Conservation (phyloP, 2,329 filamentous ascomycete genomes). For the Seiridium cupressi region DNA sequence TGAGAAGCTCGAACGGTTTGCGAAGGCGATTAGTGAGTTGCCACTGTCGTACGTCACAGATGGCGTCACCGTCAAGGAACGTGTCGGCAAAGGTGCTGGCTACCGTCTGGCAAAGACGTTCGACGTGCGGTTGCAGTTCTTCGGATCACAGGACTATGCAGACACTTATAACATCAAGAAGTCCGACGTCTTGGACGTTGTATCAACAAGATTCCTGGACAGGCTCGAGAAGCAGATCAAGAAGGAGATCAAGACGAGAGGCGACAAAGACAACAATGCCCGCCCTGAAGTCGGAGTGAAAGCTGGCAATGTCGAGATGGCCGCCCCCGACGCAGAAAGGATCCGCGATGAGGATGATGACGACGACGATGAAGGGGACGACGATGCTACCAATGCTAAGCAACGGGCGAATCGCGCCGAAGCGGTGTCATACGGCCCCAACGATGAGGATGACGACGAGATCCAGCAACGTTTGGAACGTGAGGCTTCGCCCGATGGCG, state of each 20-base stretch:
- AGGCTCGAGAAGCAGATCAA: slow-evolving; percentile 68
- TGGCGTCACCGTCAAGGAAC: slow-evolving; percentile 76
- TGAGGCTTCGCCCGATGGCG: slow-evolving; percentile 55
- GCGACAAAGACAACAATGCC: slow-evolving; percentile 62
- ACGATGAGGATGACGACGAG: slow-evolving; percentile 85
- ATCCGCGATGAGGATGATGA: slow-evolving; percentile 51
- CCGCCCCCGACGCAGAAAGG: slow-evolving; percentile 32
- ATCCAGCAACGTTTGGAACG: slow-evolving; percentile 64
- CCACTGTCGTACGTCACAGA: slow-evolving; percentile 83
- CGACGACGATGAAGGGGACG: slow-evolving; percentile 73
- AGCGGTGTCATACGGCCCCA: slow-evolving; percentile 84
- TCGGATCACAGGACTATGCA: slow-evolving; percentile 78
- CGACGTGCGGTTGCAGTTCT: slow-evolving; percentile 78
- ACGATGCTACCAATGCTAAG: slow-evolving; percentile 74
- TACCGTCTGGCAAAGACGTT: slow-evolving; percentile 79
- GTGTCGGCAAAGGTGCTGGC: slow-evolving; percentile 68
- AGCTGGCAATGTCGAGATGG: slow-evolving; percentile 52
- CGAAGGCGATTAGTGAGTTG: slow-evolving; percentile 87
- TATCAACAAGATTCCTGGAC: slow-evolving; percentile 79
- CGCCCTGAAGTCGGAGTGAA: slow-evolving; percentile 70
- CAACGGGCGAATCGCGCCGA: slow-evolving; percentile 74
- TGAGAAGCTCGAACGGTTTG: slow-evolving; percentile 73
- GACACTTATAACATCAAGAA: slow-evolving; percentile 81
- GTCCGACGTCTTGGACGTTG: slow-evolving; percentile 71
- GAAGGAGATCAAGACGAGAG: slow-evolving; percentile 82